A percentile compares a stretch with the other conserved stretches of the same genome.
Conservation (phyloP, 371 early-diverging fungal genomes). For the Umbelopsis sp. region DNA sequence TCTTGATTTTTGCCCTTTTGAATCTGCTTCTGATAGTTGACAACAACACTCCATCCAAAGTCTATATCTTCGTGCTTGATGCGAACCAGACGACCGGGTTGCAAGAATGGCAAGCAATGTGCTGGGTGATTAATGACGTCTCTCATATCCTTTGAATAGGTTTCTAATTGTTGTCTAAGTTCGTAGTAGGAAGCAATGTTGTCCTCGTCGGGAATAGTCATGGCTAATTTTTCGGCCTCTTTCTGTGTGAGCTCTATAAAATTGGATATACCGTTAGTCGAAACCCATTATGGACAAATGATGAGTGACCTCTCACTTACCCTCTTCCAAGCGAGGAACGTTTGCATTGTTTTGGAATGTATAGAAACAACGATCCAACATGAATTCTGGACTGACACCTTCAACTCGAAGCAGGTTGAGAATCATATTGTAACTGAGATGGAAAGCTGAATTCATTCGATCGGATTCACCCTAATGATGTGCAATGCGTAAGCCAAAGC, state of each 20-base stretch:
- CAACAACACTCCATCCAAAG: slow-evolving; percentile 95
- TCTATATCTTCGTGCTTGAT: slow-evolving; percentile 70
- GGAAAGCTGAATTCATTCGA: slow-evolving; percentile 96
- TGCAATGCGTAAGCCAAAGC: neutral
- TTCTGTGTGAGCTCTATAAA: slow-evolving; percentile 52
- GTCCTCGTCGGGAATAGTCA: slow-evolving; percentile 73
- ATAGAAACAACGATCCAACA: slow-evolving; percentile 95
- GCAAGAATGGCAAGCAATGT: slow-evolving; percentile 81
- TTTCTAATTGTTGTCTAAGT: slow-evolving; percentile 73
- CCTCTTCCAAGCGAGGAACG: slow-evolving; percentile 79
- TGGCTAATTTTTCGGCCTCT: slow-evolving; percentile 57
- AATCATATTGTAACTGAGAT: slow-evolving; percentile 99
- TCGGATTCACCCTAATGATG: slow-evolving; percentile 79
- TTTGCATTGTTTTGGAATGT: slow-evolving; percentile 94
- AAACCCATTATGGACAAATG: no score
- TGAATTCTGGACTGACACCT: slow-evolving; percentile 92
- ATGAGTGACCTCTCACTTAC: slow-evolving; percentile 16
- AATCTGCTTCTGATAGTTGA: slow-evolving; percentile 44
- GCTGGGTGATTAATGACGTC: slow-evolving; percentile 83
- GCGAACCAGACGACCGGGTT: slow-evolving; percentile 84
- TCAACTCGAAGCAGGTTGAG: slow-evolving; percentile 98
- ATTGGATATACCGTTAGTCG: no score
- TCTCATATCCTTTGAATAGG: slow-evolving; percentile 69
- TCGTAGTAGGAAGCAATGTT: slow-evolving; percentile 77
- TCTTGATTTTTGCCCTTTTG: slow-evolving; percentile 35